Percentiles rank a stretch among this genome's conserved stretches.
Conservation (phyloP, 2,329 filamentous ascomycete species). For the Exutisphaerella laricina region DNA sequence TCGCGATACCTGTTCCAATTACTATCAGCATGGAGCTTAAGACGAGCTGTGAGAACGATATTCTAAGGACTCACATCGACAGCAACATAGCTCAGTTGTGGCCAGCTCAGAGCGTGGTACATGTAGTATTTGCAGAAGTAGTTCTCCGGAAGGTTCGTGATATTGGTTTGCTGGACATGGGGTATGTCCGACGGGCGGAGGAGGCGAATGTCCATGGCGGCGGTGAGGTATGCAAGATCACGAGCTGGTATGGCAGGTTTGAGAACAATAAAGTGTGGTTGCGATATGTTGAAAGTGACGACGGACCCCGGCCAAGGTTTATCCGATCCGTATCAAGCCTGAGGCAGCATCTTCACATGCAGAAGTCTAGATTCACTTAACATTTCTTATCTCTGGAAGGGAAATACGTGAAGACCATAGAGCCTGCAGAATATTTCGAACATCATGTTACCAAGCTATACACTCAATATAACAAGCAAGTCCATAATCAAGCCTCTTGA, state of each 20-base stretch:
- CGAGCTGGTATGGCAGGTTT: background rate
- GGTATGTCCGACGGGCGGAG: slow-evolving; percentile 79
- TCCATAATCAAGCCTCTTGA: too few species aligned
- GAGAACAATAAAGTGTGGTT: background rate
- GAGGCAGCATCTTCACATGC: background rate
- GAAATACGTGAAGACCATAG: too few species aligned
- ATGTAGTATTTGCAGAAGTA: slow-evolving; percentile 99
- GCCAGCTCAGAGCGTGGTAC: slow-evolving; percentile 98
- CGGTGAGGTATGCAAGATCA: background rate
- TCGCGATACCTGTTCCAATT: slow-evolving; percentile 54
- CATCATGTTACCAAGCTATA: too few species aligned
- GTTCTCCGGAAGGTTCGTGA: slow-evolving; percentile 98
- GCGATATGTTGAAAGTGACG: too few species aligned
- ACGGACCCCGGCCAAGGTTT: too few species aligned
- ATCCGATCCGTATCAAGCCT: too few species aligned
- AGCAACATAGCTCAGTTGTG: slow-evolving; percentile 92
- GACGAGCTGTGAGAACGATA: too few species aligned
- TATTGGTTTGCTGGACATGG: slow-evolving; percentile 94
- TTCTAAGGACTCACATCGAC: slow-evolving; percentile 62
- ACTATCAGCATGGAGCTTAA: background rate
- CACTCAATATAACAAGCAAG: too few species aligned
- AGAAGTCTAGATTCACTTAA: background rate
- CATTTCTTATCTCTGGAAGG: too few species aligned
- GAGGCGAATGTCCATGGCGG: slow-evolving; percentile 78
- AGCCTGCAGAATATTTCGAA: too few species aligned